Evolutionary conservation across 1,139 yeast genomes (phyloP).

Genomic region (Pichia sp.): DNA sequence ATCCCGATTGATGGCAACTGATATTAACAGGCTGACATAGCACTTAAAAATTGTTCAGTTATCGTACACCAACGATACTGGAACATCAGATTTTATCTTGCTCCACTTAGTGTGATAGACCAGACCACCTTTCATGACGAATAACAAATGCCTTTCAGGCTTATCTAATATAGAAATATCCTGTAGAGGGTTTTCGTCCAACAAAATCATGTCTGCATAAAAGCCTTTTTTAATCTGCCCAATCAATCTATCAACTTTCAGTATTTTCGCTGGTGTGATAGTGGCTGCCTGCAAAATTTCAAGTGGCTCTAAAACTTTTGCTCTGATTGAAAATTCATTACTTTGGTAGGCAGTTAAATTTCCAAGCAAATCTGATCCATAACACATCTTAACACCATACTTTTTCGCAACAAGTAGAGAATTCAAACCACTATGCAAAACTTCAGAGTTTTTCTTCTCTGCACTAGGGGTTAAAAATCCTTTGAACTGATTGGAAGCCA

Average conservation of each 20-base stretch:
- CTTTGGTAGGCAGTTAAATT: slow-evolving; percentile 29
- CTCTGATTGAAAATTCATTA: slow-evolving; percentile 28
- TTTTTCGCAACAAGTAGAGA: slow-evolving; percentile 26
- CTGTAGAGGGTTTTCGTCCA: slow-evolving; percentile 27
- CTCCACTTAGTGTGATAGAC: slow-evolving; percentile 20
- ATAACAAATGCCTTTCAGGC: slow-evolving; percentile 25
- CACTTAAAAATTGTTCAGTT: too few relatives aligned
- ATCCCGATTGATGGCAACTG: too few relatives aligned
- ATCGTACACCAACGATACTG: too few relatives aligned
- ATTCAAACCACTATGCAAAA: slow-evolving; percentile 26
- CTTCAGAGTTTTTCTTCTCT: slow-evolving; percentile 24
- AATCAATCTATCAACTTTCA: slow-evolving; percentile 21
- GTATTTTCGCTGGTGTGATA: slow-evolving; percentile 28
- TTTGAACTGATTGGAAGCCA: slow-evolving; percentile 29
- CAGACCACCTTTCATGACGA: slow-evolving; percentile 30
- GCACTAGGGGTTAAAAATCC: slow-evolving; percentile 23
- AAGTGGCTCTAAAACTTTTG: slow-evolving; percentile 24
- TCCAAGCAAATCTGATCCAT: slow-evolving; percentile 30
- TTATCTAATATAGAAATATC: slow-evolving; percentile 28
- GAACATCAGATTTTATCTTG: slow-evolving; percentile 12
- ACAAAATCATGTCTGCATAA: slow-evolving; percentile 27
- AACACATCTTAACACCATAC: slow-evolving; percentile 27
- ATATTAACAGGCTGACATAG: too few relatives aligned
- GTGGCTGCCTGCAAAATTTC: slow-evolving; percentile 30
- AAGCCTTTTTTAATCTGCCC: slow-evolving; percentile 29